phyloP scores from a whole-genome alignment of 768 basidiomycete genomes.

The Cyclocybe cylindracea region DNA sequence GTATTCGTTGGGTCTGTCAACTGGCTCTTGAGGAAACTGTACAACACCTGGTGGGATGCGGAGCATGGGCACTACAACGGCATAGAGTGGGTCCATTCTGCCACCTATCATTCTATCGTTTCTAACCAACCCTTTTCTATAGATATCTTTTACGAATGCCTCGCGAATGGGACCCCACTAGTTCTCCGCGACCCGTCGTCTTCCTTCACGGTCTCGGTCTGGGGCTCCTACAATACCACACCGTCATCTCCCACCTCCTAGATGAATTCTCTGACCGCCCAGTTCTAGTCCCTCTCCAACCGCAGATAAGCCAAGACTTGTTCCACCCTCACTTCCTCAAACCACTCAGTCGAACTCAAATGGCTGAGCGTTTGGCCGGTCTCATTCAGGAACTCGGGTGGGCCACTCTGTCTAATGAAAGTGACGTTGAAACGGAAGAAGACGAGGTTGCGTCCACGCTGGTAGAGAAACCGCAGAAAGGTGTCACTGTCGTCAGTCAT shows the following conservation, averaged over 20 bases:
- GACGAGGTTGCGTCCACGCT: slow-evolving; percentile 21
- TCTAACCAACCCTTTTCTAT: slow-evolving; percentile 2
- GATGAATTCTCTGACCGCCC: slow-evolving; percentile 64
- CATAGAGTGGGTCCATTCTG: slow-evolving; percentile 58
- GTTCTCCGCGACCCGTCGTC: slow-evolving; percentile 68
- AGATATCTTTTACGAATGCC: slow-evolving; percentile 82
- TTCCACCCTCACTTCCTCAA: slow-evolving; percentile 74
- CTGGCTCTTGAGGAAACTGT: slow-evolving; percentile 43
- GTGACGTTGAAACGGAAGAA: slow-evolving; percentile 24
- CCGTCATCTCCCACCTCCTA: slow-evolving; percentile 61
- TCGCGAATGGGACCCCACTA: slow-evolving; percentile 56
- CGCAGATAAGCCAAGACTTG: slow-evolving; percentile 84
- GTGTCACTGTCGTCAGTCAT: slow-evolving; percentile 82
- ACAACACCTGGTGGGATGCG: slow-evolving; percentile 42
- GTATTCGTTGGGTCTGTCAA: slow-evolving; percentile 50
- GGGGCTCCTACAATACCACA: slow-evolving; percentile 71
- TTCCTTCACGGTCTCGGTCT: slow-evolving; percentile 91
- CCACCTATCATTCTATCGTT: background rate
- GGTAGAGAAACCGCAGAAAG: slow-evolving; percentile 33
- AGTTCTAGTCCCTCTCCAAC: slow-evolving; percentile 74
- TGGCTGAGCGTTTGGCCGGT: slow-evolving; percentile 53
- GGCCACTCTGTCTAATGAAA: slow-evolving; percentile 35
- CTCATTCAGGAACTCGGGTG: slow-evolving; percentile 68
- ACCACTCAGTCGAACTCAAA: slow-evolving; percentile 67
- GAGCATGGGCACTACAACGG: slow-evolving; percentile 53